These are phyloP conservation scores for Aspergillus persii DNA, from an alignment of 2,329 filamentous ascomycete species.

Conservation along the genomic window DNA sequence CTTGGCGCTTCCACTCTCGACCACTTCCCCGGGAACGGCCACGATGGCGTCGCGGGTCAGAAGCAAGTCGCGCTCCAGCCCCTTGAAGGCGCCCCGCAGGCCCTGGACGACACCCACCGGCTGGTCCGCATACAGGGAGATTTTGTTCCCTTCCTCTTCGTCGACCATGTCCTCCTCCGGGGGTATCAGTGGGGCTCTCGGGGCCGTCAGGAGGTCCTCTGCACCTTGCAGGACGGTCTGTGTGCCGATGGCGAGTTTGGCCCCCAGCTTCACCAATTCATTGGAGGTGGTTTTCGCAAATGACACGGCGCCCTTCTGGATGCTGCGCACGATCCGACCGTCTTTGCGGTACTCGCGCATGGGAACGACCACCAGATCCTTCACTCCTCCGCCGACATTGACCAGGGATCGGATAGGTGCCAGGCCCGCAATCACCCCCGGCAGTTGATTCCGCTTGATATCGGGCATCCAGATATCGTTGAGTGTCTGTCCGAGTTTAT, in stretches of 20 bases:
- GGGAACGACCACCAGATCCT: slow-evolving; percentile 82
- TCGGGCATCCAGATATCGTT: slow-evolving; percentile 98
- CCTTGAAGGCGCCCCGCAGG: slow-evolving; percentile 75
- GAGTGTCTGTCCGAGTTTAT: slow-evolving; percentile 80
- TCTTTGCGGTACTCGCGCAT: slow-evolving; percentile 93
- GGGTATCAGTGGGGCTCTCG: slow-evolving; percentile 34
- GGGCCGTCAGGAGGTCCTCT: slow-evolving; percentile 67
- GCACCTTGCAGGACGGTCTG: slow-evolving; percentile 89
- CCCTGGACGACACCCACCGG: slow-evolving; percentile 86
- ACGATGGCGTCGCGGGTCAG: slow-evolving; percentile 88
- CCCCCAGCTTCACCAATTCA: slow-evolving; percentile 89
- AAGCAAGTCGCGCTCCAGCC: slow-evolving; percentile 82
- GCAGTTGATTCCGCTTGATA: slow-evolving; percentile 83
- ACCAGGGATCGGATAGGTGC: slow-evolving; percentile 87
- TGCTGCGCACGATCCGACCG: slow-evolving; percentile 83
- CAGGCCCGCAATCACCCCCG: slow-evolving; percentile 81
- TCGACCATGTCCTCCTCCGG: slow-evolving; percentile 62
- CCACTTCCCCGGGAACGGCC: slow-evolving; percentile 85
- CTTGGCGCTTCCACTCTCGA: slow-evolving; percentile 78
- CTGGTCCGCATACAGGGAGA: slow-evolving; percentile 91
- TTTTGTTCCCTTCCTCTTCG: slow-evolving; percentile 70
- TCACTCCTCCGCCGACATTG: slow-evolving; percentile 84
- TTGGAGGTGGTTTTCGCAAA: slow-evolving; percentile 93
- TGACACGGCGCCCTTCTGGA: slow-evolving; percentile 83
- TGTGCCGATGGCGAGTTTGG: slow-evolving; percentile 90